Evolutionary conservation across 192 early-diverging fungal genomes (phyloP).

Genomic region (Rhizophagus prolifer): DNA sequence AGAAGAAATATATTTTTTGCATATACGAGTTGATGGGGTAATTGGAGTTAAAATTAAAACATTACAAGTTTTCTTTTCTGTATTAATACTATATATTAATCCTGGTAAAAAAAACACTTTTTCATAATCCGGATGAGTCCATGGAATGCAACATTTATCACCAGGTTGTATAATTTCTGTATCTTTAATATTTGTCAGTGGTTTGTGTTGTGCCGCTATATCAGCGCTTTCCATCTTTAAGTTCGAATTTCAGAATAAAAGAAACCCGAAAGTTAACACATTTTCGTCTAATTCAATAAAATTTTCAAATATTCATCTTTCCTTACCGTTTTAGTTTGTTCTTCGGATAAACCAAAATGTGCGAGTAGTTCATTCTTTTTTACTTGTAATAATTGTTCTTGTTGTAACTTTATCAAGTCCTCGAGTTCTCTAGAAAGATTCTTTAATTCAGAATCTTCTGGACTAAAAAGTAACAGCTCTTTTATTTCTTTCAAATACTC

Average conservation of each 20-base stretch:
- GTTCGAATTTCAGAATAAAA: not conserved
- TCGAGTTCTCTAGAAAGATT: slow-evolving; percentile 4
- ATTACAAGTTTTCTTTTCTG: slow-evolving; percentile 1
- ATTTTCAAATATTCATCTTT: not conserved
- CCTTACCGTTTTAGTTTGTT: not conserved
- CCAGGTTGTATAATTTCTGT: not conserved
- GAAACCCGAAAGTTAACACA: not conserved
- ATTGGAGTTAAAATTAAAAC: slow-evolving; percentile 20
- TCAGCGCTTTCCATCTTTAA: not conserved
- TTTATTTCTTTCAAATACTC: not conserved
- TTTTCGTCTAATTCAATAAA: too few relatives aligned
- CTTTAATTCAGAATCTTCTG: slow-evolving; percentile 7
- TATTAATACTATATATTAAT: slow-evolving; percentile 13
- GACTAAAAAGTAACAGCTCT: slow-evolving; percentile 8
- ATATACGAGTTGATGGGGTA: not conserved
- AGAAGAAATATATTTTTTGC: slow-evolving; percentile 4
- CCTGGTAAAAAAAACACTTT: slow-evolving; percentile 19
- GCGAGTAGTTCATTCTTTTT: slow-evolving; percentile 12
- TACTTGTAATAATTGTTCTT: slow-evolving; percentile 3
- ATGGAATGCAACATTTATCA: slow-evolving; percentile 16
- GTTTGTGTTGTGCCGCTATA: not conserved
- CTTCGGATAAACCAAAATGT: not conserved
- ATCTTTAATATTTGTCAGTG: not conserved
- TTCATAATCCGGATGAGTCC: slow-evolving; percentile 16
- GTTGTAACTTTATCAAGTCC: not conserved